Base-by-base conservation (phyloP, 1,284 basidiomycete species). In the Termitomyces sp. region DNA sequence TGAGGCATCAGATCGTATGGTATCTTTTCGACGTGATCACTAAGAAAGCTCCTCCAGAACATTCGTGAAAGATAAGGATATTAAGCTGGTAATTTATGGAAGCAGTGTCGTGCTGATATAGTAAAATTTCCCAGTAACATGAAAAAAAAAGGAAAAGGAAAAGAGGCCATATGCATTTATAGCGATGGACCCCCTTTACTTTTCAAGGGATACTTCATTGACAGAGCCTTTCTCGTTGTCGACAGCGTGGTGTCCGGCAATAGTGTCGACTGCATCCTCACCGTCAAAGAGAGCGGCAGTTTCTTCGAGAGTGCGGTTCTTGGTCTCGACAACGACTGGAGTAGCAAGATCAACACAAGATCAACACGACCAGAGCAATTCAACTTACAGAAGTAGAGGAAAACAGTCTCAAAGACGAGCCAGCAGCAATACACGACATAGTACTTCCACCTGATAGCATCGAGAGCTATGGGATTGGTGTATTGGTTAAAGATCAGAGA, bases 401-500 rank as follows among this genome's bases (percentile, higher is more conserved):
- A 87, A 39, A 79, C 72, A 56, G 77, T 65, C 71, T 89, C 84
- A 66, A 81, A 81, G 28, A 71, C 73, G 59, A 88, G 74, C 84
- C 84, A 88, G 66, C 72, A 78, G 68, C 82, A 79, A 71, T 87
- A 86, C 44, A 88, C 80, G 63, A 87, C 73, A 61, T 82, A 83
- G 71, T 83, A 85, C 63, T 81, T 86, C 88, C 88, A 90, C 44
- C 67, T 70, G 50, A 88, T 70, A 36, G 68, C 41, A 17, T 68
- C 68, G 33, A 77, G 67, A 30, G 86, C 87, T 62, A 91, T 79
- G 12, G 88, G 89, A 73, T 91, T 92, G 66, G 86, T 81, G 64
- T 88, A 91, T 69, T 90, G 87, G 69, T 90, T 91, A 75, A 90
- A 88, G 59, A 86, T 83, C 59, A 88, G 79, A 0, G 86, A 80